phyloP scores from a whole-genome alignment of 768 basidiomycete genomes.

The Mycena venus region DNA sequence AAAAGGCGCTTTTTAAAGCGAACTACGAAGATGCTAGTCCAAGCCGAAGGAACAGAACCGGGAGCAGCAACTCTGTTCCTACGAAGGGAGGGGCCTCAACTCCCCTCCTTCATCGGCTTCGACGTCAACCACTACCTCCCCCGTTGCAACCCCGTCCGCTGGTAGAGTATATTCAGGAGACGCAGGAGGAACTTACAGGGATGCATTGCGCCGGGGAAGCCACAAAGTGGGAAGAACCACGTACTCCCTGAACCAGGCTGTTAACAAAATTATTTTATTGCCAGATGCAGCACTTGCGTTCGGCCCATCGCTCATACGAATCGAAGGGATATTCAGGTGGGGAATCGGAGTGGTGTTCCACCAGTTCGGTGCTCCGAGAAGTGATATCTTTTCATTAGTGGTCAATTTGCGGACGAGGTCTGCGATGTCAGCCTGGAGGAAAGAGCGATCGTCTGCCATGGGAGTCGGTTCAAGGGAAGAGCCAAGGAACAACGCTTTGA shows the following conservation, averaged over 20 bases:
- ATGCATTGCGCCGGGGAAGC: slow-evolving; percentile 75
- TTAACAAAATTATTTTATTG: slow-evolving; percentile 6
- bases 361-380: slow-evolving; percentile 77
- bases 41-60: slow-evolving; percentile 44
- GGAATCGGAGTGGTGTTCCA: slow-evolving; percentile 75
- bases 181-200: slow-evolving; percentile 58
- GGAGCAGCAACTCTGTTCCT: slow-evolving; percentile 30
- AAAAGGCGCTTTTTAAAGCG: slow-evolving; percentile 79
- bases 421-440: slow-evolving; percentile 67
- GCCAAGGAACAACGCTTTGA: neutral
- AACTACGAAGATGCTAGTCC: slow-evolving; percentile 66
- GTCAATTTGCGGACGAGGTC: slow-evolving; percentile 67
- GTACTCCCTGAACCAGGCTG: slow-evolving; percentile 63
- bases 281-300: slow-evolving; percentile 50
- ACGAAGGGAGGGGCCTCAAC: slow-evolving; percentile 30
- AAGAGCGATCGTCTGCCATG: slow-evolving; percentile 52
- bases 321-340: slow-evolving; percentile 72
- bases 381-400: slow-evolving; percentile 72
- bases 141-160: slow-evolving; percentile 85
- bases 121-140: slow-evolving; percentile 61
- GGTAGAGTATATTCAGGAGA: slow-evolving; percentile 70
- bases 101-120: slow-evolving; percentile 34
- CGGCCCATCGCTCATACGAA: slow-evolving; percentile 82
- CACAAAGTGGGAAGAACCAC: slow-evolving; percentile 76
- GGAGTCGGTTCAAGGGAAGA: neutral